Conservation (phyloP, 2,329 filamentous ascomycete species). For the Penicillium sp. region DNA sequence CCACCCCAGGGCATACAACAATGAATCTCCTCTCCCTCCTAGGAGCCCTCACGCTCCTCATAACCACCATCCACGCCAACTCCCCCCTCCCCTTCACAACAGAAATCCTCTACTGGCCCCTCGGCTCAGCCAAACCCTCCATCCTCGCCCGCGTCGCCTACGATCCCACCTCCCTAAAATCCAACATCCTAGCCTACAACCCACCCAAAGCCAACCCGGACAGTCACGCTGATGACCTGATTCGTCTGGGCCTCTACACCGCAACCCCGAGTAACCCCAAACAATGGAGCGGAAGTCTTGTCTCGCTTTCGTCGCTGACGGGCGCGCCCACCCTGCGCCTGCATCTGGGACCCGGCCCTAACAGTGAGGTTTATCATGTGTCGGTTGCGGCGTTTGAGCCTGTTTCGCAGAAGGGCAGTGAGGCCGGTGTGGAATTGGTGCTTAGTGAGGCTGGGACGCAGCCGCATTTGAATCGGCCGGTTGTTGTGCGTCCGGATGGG, state of each 20-base stretch:
- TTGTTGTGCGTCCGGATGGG: conserved; percentile 48
- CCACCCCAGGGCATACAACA: neutral
- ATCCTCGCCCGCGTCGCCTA: conserved; percentile 51
- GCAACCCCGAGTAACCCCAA: conserved; percentile 38
- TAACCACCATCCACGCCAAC: conserved; percentile 26
- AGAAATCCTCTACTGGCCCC: conserved; percentile 49
- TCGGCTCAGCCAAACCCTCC: conserved; percentile 41
- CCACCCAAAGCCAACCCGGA: conserved; percentile 36
- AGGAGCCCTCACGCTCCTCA: conserved; percentile 21
- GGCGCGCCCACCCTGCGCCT: conserved; percentile 46
- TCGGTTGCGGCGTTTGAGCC: conserved; percentile 41
- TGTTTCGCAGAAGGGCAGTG: conserved; percentile 19
- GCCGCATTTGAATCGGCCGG: conserved; percentile 49
- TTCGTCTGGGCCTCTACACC: conserved; percentile 60
- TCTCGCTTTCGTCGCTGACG: conserved; percentile 44
- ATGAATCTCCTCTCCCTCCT: conserved; percentile 33
- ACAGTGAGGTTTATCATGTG: conserved; percentile 48
- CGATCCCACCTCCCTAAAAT: conserved; percentile 44
- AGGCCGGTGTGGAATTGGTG: conserved; percentile 44
- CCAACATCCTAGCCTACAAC: conserved; percentile 47
- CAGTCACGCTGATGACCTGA: conserved; percentile 51
- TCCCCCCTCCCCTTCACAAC: conserved; percentile 31
- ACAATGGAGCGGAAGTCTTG: conserved; percentile 51
- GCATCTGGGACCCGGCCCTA: conserved; percentile 45
- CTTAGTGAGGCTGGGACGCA: conserved; percentile 39